Percentiles rank a stretch among this genome's conserved stretches.
Conservation (phyloP, 345 rosid genomes). For the Angophora floribunda region DNA sequence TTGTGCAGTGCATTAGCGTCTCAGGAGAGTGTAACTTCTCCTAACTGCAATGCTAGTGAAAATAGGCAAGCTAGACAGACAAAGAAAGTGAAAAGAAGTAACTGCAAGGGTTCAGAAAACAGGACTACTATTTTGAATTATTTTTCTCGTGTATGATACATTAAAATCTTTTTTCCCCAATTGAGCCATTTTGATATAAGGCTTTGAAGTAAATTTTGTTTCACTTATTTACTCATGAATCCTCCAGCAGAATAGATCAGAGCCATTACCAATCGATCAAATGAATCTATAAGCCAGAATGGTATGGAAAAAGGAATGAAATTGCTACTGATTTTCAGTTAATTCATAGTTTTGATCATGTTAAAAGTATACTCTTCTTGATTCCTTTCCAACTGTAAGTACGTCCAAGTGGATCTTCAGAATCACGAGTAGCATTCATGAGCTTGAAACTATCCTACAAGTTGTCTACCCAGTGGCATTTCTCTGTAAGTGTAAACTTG, state of each 20-base stretch:
- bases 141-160: slow-evolving; percentile 34
- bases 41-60: slow-evolving; percentile 9
- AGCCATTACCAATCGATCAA: not conserved
- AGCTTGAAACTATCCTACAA: not conserved
- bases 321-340: not conserved
- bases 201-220: not conserved
- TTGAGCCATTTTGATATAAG: not conserved
- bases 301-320: not conserved
- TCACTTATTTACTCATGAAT: not conserved
- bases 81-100: slow-evolving; percentile 20
- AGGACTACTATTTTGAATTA: slow-evolving; percentile 50
- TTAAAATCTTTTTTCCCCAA: not conserved
- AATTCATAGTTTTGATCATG: not conserved
- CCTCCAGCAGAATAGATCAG: not conserved
- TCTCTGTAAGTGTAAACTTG: not conserved
- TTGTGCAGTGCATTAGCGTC: slow-evolving; percentile 8
- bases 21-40: slow-evolving; percentile 46
- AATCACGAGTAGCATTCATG: not conserved
- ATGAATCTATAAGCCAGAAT: not conserved
- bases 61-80: slow-evolving; percentile 12
- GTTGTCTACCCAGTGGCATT: not conserved
- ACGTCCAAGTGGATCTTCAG: not conserved
- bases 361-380: not conserved
- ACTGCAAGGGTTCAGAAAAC: slow-evolving; percentile 13
- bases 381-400: not conserved